phyloP scores from a whole-genome alignment of 2,329 filamentous ascomycete genomes.

The Diaporthe ilicicola region DNA sequence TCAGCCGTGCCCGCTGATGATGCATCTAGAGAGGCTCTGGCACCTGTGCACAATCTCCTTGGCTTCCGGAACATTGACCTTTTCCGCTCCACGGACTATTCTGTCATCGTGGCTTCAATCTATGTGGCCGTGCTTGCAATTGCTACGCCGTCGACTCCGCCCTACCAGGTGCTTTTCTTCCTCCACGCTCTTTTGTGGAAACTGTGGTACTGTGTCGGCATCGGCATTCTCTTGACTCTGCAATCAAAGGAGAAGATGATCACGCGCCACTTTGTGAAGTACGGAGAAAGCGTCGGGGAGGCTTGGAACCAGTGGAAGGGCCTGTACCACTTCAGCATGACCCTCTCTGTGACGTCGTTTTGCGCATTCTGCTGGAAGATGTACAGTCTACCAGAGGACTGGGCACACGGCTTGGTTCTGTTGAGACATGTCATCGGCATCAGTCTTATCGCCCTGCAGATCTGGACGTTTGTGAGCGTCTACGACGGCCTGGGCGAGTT shows the following conservation, averaged over 20 bases:
- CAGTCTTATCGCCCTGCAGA: conserved; percentile 82
- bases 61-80: conserved; percentile 87
- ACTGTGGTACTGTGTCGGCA: conserved; percentile 88
- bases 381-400: conserved; percentile 87
- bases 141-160: conserved; percentile 78
- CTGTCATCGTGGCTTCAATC: conserved; percentile 77
- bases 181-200: conserved; percentile 84
- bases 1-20: conserved; percentile 39
- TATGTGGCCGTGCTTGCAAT: conserved; percentile 80
- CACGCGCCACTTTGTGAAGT: conserved; percentile 98
- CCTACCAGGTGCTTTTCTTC: conserved; percentile 83
- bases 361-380: conserved; percentile 95
- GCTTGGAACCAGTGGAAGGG: conserved; percentile 99
- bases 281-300: conserved; percentile 87
- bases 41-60: conserved; percentile 82
- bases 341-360: conserved; percentile 89
- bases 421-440: conserved; percentile 87
- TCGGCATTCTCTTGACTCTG: conserved; percentile 83
- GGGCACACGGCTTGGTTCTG: conserved; percentile 85
- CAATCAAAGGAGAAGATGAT: conserved; percentile 93
- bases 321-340: conserved; percentile 91
- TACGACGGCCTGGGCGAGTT: conserved; percentile 97
- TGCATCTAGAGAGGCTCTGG: conserved; percentile 52
- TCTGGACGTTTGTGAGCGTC: conserved; percentile 93
- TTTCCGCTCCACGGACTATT: conserved; percentile 85